Evolutionary conservation across 2,329 filamentous ascomycete species (phyloP), one percentile per base, ranked within the genome.

Genomic region (Diaporthe australafricana): DNA sequence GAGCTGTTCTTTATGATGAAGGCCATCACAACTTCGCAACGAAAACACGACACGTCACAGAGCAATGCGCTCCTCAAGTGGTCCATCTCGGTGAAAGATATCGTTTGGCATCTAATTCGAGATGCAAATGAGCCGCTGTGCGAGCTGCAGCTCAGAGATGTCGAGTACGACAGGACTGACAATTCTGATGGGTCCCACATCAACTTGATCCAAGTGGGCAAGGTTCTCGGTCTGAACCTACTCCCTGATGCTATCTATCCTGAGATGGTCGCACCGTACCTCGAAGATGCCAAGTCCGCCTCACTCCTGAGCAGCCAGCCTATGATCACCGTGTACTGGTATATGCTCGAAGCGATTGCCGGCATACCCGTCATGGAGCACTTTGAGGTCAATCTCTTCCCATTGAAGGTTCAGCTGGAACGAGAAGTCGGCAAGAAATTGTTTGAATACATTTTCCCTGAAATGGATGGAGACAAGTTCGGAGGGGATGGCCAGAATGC

Each of bases 1-100:
- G 97, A 99, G 81, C 84, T 99, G 11, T 99, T 99, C 87, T 99
- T 99, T 84, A 93, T 99, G 86, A 98, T 99, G 96, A 98, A 99
- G 78, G 97, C 96, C 48, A 99, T 99, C 80, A 99, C 96, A 1
- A 97, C 95, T 3, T 97, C 96, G 6, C 96, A 99, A 82, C 89
- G 95, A 72, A 96, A 95, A 79, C 91, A 91, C 74, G 94, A 97
- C 73, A 89, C 90, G 63, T 90, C 91, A 8, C 89, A 94, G 74
- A 92, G 91, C 70, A 95, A 90, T 72, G 95, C 95, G 7, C 85
- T 98, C 50, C 82, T 99, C 68, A 92, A 94, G 77, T 98, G 96
- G 93, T 96, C 94, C 79, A 94, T 99, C 72, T 93, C 94, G n/a
- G 95, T 95, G 2, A 92, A 93, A 52, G 96, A 99, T 79, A 96